phyloP scores from a whole-genome alignment of 148 eudicot species.

The Diospyros lotus region DNA sequence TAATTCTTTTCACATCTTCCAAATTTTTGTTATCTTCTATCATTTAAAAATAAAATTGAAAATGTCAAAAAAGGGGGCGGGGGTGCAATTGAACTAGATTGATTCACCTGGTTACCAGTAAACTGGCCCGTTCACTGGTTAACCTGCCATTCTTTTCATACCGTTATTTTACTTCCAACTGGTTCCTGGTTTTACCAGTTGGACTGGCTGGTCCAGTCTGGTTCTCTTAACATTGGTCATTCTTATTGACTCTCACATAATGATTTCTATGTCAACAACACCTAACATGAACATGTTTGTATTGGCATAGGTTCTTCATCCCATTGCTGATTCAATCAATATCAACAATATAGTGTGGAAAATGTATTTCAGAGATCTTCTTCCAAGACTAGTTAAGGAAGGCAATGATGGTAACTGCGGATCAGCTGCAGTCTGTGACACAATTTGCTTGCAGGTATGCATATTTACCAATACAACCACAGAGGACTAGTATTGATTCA shows the following conservation, averaged over 20 bases:
- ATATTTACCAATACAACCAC: background rate
- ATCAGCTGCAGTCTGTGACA: slow-evolving; percentile 76
- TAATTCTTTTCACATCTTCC: no score
- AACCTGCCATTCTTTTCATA: no score
- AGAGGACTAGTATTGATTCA: background rate
- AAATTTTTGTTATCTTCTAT: no score
- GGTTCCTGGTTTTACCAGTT: no score
- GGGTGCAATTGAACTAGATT: no score
- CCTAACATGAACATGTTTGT: background rate
- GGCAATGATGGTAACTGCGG: slow-evolving; percentile 95
- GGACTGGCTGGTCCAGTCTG: background rate
- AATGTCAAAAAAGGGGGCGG: no score
- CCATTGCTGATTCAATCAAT: slow-evolving; percentile 58
- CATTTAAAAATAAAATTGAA: no score
- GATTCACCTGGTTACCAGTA: no score
- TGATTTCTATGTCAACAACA: background rate
- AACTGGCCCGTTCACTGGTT: no score
- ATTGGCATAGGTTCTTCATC: slow-evolving; percentile 65
- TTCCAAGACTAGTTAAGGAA: slow-evolving; percentile 74
- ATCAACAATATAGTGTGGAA: slow-evolving; percentile 75
- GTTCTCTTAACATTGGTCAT: background rate
- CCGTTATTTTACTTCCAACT: no score
- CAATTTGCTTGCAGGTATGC: slow-evolving; percentile 80
- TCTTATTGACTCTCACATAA: background rate
- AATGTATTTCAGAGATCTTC: slow-evolving; percentile 76